Percentiles rank a stretch among this genome's conserved stretches.
Evolutionary conservation across 192 early-diverging fungal genomes (phyloP).

Genomic region (Coemansia asiatica): DNA sequence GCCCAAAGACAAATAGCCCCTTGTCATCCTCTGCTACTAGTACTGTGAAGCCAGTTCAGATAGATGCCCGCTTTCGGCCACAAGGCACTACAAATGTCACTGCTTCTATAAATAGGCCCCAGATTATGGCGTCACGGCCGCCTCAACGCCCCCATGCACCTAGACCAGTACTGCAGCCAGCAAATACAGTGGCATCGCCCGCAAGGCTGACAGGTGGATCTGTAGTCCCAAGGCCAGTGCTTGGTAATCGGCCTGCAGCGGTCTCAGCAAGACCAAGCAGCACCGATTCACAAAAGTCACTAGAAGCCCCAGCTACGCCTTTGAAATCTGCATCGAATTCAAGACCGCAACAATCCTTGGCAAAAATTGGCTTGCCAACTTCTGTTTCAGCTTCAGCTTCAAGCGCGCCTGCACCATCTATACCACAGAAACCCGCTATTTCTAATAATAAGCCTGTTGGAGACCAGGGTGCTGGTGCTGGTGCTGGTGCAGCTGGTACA

Average conservation of each 20-base stretch:
- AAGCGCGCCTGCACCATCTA: not conserved
- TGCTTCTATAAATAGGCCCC: not conserved
- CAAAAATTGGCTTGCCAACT: not conserved
- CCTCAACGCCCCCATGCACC: not conserved
- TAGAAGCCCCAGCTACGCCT: not conserved
- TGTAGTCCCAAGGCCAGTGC: not conserved
- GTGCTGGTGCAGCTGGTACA: too few species aligned
- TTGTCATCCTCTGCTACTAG: not conserved
- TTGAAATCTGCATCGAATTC: not conserved
- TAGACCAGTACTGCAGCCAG: not conserved
- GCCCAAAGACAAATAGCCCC: not conserved
- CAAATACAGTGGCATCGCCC: too few species aligned
- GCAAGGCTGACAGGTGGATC: not conserved
- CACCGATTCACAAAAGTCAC: not conserved
- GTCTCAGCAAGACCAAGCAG: not conserved
- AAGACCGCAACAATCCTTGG: not conserved
- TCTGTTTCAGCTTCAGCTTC: too few species aligned
- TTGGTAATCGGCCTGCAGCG: not conserved
- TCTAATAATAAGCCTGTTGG: too few species aligned
- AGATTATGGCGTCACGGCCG: not conserved
- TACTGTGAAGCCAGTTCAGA: not conserved
- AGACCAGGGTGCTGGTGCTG: too few species aligned
- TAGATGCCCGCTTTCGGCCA: not conserved
- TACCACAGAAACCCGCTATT: not conserved
- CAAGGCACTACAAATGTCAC: not conserved